Conservation (phyloP, 1,139 yeast species). For the Hansenula lynferdii region DNA sequence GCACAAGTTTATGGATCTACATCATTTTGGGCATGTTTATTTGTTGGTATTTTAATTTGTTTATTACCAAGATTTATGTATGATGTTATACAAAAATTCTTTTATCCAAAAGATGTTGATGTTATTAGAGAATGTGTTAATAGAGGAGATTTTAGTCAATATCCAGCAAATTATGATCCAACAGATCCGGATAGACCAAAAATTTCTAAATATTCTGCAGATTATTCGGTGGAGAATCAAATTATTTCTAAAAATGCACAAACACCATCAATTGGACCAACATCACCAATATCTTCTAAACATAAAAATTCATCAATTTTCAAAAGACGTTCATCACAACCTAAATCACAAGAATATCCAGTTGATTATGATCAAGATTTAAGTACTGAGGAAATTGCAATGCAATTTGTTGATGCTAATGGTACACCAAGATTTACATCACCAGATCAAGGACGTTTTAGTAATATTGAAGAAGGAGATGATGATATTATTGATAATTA, state of each 20-base stretch:
- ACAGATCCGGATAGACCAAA: constrained; percentile 46
- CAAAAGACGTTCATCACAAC: constrained; percentile 8
- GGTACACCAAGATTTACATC: constrained; percentile 22
- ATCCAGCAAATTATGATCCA: constrained; percentile 57
- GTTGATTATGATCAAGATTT: constrained; percentile 18
- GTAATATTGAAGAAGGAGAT: constrained; percentile 7
- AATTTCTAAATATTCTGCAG: constrained; percentile 24
- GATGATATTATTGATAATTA: constrained; percentile 5
- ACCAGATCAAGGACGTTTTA: constrained; percentile 8
- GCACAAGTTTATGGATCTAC: constrained; percentile 67
- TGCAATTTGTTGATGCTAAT: constrained; percentile 23
- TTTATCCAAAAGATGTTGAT: constrained; percentile 76
- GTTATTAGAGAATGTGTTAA: constrained; percentile 72
- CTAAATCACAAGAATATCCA: constrained; percentile 12
- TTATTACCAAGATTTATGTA: constrained; percentile 71
- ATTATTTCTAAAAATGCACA: constrained; percentile 1
- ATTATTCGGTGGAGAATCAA: constrained; percentile 12
- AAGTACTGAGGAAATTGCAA: constrained; percentile 25
- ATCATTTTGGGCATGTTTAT: constrained; percentile 77
- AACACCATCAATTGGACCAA: constrained; percentile 2
- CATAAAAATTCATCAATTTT: constrained; percentile 11
- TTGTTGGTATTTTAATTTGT: constrained; percentile 68
- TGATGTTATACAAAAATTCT: constrained; percentile 58
- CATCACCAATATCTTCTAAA: constrained; percentile 10
- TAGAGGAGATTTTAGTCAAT: constrained; percentile 51